phyloP scores from a whole-genome alignment of 2,329 filamentous ascomycete species.

The Beauveria medogensis region DNA sequence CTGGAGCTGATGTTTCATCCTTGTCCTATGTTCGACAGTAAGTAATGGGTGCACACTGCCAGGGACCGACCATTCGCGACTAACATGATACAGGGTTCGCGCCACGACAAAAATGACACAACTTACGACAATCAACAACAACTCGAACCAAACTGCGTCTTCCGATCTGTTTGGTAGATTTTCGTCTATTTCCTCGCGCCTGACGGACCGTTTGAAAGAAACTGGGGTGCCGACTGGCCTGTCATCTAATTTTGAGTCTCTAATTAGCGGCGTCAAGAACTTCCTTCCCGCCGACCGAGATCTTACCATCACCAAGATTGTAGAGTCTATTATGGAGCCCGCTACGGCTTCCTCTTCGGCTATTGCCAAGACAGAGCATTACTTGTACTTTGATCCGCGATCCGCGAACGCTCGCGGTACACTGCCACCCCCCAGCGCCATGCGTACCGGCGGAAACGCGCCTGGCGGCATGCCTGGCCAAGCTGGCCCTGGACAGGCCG shows the following conservation, averaged over 20 bases:
- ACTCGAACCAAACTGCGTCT: conserved; percentile 54
- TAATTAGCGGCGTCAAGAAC: conserved; percentile 95
- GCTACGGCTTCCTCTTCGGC: conserved; percentile 81
- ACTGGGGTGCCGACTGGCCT: conserved; percentile 64
- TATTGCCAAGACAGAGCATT: conserved; percentile 92
- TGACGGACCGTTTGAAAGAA: conserved; percentile 91
- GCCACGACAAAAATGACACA: conserved; percentile 98
- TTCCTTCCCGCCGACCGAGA: conserved; percentile 95
- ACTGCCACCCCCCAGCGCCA: conserved; percentile 69
- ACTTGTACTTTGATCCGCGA: conserved; percentile 93
- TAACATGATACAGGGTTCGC: conserved; percentile 54
- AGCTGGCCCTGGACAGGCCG: conserved; percentile 55
- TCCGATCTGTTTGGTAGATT: conserved; percentile 88
- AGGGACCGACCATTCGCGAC: not conserved
- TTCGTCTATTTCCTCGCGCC: conserved; percentile 79
- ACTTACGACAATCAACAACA: conserved; percentile 81
- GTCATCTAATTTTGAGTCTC: conserved; percentile 78
- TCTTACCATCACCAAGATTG: conserved; percentile 93
- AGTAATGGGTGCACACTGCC: conserved; percentile 23
- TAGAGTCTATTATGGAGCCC: conserved; percentile 96
- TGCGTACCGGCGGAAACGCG: conserved; percentile 36
- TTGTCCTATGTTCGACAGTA: conserved; percentile 82
- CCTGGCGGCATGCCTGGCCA: conserved; percentile 44
- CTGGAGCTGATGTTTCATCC: conserved; percentile 67
- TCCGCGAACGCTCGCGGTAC: conserved; percentile 88